These are phyloP conservation scores for Phytophthora fragariaefolia DNA, from an alignment of 352 stramenopile genomes.

Conservation along the genomic window DNA sequence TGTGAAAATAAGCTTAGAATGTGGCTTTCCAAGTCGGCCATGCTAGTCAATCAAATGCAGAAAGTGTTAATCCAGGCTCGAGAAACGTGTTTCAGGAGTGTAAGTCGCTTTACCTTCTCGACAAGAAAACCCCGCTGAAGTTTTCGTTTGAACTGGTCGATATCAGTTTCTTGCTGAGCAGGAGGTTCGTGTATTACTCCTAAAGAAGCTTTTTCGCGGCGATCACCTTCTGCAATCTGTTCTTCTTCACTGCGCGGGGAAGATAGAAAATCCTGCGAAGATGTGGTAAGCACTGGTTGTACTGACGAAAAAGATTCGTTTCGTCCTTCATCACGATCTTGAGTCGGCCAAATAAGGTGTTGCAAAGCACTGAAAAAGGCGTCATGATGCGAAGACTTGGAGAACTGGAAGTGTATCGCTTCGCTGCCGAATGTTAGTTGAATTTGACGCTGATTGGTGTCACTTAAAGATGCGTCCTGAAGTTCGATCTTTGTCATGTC, in stretches of 20 bases:
- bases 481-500: constrained; percentile 26
- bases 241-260: not conserved
- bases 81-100: not conserved
- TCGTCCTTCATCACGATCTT: not conserved
- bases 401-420: constrained; percentile 23
- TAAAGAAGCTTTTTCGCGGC: not conserved
- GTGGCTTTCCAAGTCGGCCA: constrained; percentile 44
- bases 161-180: constrained; percentile 15
- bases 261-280: not conserved
- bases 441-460: constrained; percentile 11
- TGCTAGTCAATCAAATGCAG: constrained; percentile 29
- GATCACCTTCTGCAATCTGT: not conserved
- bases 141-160: constrained; percentile 47
- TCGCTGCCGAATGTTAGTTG: constrained; percentile 25
- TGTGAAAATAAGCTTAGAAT: constrained; percentile 46
- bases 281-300: not conserved
- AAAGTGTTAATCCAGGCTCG: not conserved
- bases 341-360: constrained; percentile 13
- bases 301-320: constrained; percentile 10
- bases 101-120: constrained; percentile 45
- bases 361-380: constrained; percentile 28
- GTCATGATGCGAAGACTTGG: constrained; percentile 14
- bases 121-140: constrained; percentile 49
- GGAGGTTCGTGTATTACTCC: too few species aligned
- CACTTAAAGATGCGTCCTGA: not conserved